These are phyloP conservation scores for Pestalotiopsis sp. DNA, from an alignment of 2,329 filamentous ascomycete genomes.

Conservation along the genomic window DNA sequence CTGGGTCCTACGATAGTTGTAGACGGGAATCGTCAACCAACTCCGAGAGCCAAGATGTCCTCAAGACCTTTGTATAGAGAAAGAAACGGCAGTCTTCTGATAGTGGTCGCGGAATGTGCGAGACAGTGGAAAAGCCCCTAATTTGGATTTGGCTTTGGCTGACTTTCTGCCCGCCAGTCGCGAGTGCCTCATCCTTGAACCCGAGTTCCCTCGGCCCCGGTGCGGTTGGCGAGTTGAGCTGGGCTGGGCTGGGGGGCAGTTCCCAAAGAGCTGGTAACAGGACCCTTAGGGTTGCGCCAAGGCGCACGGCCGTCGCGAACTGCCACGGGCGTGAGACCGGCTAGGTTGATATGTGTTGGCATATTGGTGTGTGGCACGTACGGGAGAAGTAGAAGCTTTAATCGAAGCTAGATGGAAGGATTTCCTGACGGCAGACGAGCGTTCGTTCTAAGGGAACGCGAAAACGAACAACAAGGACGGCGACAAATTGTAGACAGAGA, in stretches of 20 bases:
- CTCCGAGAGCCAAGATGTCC: too few species aligned
- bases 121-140: background rate
- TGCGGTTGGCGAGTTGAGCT: background rate
- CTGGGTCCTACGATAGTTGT: too few species aligned
- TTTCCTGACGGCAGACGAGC: background rate
- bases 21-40: too few species aligned
- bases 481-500: background rate
- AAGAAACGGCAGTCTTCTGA: background rate
- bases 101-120: background rate
- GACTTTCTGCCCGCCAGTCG: background rate
- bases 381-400: background rate
- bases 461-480: background rate
- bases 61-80: background rate
- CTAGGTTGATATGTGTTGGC: background rate
- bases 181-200: background rate
- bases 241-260: background rate
- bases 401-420: background rate
- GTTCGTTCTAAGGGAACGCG: background rate
- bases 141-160: background rate
- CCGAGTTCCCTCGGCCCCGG: background rate
- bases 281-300: background rate
- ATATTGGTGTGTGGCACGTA: background rate
- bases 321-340: background rate
- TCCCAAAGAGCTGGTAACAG: background rate
- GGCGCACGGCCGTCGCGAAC: background rate